Evolutionary conservation across 495 filamentous ascomycete species (phyloP), one percentile per base, ranked within the genome.

Genomic region (Chaetomium tenue): DNA sequence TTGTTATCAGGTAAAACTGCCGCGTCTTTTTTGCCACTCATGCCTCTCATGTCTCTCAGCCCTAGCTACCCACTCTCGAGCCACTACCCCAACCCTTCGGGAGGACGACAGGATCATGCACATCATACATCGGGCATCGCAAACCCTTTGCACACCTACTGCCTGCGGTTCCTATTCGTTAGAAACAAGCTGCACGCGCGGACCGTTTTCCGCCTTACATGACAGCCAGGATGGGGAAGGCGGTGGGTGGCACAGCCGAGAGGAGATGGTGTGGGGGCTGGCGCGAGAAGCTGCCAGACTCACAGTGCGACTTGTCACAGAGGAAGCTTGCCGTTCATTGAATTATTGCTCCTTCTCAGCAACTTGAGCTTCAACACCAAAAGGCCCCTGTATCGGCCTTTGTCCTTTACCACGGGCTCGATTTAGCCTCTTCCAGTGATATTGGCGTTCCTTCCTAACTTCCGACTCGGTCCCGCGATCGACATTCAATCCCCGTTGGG

Each of bases 161-260:
- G 51, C 59, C 66, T 62, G 37, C 66, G 40, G 44, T 58, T 75
- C 73, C 66, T 62, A 75, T 75, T 75, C 72, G 73, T 65, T 68
- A 61, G 63, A 53, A 20, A 56, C 47, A 37, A 63, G 58, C 73
- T 76, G 74, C 74, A 76, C 69, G 73, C 61, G 74, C 74, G 74
- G 74, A 76, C 74, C 74, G 74, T 76, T 76, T 74, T 76, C 74
- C 74, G 74, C 74, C 74, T 68, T 72, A 75, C 73, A 76, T 74
- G 70, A 64, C 63, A 60, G 68, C 71, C 71, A 71, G 68, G 74
- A 70, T 71, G 46, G 61, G 61, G 42, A 56, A 70, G 68, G 63
- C 55, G 64, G 63, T 56, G 62, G 42, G 62, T 63, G 61, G 62
- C 62, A 68, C 54, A 63, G 46, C 42, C 63, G 57, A 26, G 56